A percentile compares a stretch with the other conserved stretches of the same genome.
These are phyloP conservation scores for Clathrospora elynae DNA, from an alignment of 2,329 filamentous ascomycete species.

Conservation along the genomic window DNA sequence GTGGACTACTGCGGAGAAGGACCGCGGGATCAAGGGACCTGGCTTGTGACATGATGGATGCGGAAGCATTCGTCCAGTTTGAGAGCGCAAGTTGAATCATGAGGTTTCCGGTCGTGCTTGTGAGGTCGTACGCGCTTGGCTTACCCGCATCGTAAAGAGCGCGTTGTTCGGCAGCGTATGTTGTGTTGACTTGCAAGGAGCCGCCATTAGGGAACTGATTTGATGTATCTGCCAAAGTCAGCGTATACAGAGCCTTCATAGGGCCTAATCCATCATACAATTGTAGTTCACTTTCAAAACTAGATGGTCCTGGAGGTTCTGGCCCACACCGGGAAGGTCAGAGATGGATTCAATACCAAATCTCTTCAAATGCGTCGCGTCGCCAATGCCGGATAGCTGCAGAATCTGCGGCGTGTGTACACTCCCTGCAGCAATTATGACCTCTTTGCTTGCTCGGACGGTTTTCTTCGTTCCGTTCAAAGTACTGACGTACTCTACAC, in stretches of 20 bases:
- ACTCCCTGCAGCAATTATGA: conserved; percentile 64
- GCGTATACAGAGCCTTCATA: neutral
- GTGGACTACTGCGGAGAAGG: conserved; percentile 15
- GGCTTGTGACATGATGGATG: conserved; percentile 19
- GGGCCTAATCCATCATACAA: conserved; percentile 14
- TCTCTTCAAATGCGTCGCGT: conserved; percentile 7
- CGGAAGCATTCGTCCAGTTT: conserved; percentile 14
- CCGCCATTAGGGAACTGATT: conserved; percentile 25
- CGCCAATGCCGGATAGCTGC: conserved; percentile 66
- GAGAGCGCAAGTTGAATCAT: conserved; percentile 24
- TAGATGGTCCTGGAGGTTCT: conserved; percentile 37
- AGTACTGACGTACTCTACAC: conserved; percentile 24
- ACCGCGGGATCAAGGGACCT: conserved; percentile 8
- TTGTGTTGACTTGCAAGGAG: conserved; percentile 27
- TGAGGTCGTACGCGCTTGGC: conserved; percentile 37
- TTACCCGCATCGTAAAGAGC: conserved; percentile 30
- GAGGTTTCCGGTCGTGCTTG: conserved; percentile 24
- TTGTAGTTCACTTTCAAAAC: conserved; percentile 28
- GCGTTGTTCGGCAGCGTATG: conserved; percentile 37
- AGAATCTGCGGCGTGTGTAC: conserved; percentile 66
- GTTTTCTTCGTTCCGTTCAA: conserved; percentile 4
- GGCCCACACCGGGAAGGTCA: conserved; percentile 35
- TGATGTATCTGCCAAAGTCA: conserved; percentile 9
- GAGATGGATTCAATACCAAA: conserved; percentile 22
- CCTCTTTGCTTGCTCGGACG: conserved; percentile 49